These are phyloP conservation scores for Blastomyces gilchristii DNA, from an alignment of 2,329 filamentous ascomycete genomes.

Conservation along the genomic window DNA sequence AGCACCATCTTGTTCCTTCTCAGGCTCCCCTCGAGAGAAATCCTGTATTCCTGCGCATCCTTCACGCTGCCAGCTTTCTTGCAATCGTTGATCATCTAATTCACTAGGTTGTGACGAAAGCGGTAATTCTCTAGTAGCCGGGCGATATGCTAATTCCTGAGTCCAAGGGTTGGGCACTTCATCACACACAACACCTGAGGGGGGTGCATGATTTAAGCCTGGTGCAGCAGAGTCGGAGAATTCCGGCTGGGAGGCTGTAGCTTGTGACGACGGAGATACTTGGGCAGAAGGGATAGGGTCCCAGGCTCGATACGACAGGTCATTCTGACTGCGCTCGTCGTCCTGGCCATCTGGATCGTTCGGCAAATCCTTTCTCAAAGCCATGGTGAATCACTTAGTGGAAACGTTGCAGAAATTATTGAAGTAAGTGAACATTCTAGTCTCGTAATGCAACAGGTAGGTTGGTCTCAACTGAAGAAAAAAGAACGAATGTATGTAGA, in stretches of 20 bases:
- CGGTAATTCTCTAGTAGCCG: neutral
- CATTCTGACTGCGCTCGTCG: neutral
- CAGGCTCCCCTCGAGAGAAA: neutral
- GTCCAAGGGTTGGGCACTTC: neutral
- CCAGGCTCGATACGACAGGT: neutral
- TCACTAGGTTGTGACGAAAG: neutral
- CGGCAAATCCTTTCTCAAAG: neutral
- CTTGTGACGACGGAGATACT: neutral
- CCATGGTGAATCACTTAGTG: neutral
- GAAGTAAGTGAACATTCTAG: neutral
- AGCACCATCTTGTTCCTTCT: neutral
- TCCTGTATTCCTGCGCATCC: neutral
- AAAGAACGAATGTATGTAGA: neutral
- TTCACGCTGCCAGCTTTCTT: neutral
- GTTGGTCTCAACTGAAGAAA: neutral
- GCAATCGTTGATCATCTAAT: neutral
- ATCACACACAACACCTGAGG: neutral
- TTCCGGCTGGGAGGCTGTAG: neutral
- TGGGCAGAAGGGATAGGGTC: neutral
- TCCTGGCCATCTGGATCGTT: neutral
- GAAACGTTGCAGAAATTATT: neutral
- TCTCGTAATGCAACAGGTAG: neutral
- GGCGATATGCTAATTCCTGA: neutral
- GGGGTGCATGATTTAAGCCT: neutral
- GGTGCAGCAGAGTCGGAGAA: neutral